Conservation (phyloP, 352 stramenopile genomes). For the Globisporangium abappressorium region DNA sequence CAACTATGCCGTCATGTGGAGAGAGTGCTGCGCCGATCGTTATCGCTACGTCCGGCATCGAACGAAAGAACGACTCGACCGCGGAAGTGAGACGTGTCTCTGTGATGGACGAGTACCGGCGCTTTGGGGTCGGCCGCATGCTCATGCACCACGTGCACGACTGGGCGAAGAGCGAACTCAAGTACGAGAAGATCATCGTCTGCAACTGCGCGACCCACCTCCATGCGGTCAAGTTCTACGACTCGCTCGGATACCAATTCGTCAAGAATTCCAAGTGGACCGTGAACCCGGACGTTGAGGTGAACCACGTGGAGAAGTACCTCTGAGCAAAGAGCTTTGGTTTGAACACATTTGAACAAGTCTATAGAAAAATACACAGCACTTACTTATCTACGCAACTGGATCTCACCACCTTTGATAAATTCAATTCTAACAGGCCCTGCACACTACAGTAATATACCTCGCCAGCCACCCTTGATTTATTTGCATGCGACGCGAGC, state of each 20-base stretch:
- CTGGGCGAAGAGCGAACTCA: constrained; percentile 10
- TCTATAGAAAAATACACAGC: not conserved
- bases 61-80: not conserved
- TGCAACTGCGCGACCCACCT: constrained; percentile 6
- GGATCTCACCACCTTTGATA: no score
- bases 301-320: constrained; percentile 5
- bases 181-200: constrained; percentile 12
- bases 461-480: no score
- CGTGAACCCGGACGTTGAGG: not conserved
- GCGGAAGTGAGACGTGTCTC: constrained; percentile 14
- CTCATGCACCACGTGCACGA: constrained; percentile 19
- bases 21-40: not conserved
- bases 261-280: not conserved
- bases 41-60: constrained; percentile 11
- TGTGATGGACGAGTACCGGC: constrained; percentile 13
- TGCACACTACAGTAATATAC: no score
- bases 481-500: no score
- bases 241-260: constrained; percentile 18
- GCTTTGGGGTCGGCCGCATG: constrained; percentile 18
- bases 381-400: not conserved
- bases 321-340: not conserved
- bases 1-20: not conserved
- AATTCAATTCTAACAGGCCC: no score
- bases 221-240: constrained; percentile 21
- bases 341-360: not conserved